A percentile compares a stretch with the other conserved stretches of the same genome.
These are phyloP conservation scores for Aspergillus coremiiformis DNA, from an alignment of 495 filamentous ascomycete species.

Conservation along the genomic window DNA sequence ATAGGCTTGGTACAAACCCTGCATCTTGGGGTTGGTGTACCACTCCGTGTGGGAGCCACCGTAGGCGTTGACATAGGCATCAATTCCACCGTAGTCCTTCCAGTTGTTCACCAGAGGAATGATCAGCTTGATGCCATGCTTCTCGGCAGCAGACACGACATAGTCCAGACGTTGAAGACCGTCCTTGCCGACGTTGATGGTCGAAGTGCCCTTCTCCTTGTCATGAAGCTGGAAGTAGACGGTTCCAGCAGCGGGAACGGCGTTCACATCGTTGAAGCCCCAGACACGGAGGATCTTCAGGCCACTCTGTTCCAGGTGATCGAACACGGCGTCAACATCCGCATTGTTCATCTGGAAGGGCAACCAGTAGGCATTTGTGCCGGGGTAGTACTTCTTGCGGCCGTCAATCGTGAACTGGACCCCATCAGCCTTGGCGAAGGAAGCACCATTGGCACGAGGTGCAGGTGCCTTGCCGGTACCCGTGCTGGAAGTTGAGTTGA, in stretches of 20 bases:
- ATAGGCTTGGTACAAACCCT: slow-evolving; percentile 56
- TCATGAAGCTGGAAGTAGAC: slow-evolving; percentile 55
- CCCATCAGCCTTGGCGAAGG: slow-evolving; percentile 25
- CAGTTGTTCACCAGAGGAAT: slow-evolving; percentile 46
- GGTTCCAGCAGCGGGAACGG: slow-evolving; percentile 34
- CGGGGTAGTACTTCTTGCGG: slow-evolving; percentile 53
- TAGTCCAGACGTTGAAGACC: slow-evolving; percentile 63
- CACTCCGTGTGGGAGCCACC: slow-evolving; percentile 46
- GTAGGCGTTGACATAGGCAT: slow-evolving; percentile 55
- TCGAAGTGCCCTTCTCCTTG: slow-evolving; percentile 34
- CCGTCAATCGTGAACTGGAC: slow-evolving; percentile 56
- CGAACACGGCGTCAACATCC: slow-evolving; percentile 51
- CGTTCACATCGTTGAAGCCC: slow-evolving; percentile 61
- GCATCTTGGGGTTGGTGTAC: slow-evolving; percentile 50
- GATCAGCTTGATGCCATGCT: slow-evolving; percentile 53
- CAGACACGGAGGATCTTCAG: slow-evolving; percentile 62
- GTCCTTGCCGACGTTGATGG: slow-evolving; percentile 58
- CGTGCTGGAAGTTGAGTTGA: neutral
- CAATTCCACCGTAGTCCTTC: slow-evolving; percentile 22
- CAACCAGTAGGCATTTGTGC: slow-evolving; percentile 72
- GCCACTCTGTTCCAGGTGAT: slow-evolving; percentile 42
- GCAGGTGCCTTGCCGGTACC: neutral
- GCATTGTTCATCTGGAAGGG: slow-evolving; percentile 53
- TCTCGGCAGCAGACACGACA: slow-evolving; percentile 52
- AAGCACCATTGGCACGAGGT: too few relatives aligned